Evolutionary conservation across 129 eudicot species (phyloP).

Genomic region (Centrapalus pauciflorus): DNA sequence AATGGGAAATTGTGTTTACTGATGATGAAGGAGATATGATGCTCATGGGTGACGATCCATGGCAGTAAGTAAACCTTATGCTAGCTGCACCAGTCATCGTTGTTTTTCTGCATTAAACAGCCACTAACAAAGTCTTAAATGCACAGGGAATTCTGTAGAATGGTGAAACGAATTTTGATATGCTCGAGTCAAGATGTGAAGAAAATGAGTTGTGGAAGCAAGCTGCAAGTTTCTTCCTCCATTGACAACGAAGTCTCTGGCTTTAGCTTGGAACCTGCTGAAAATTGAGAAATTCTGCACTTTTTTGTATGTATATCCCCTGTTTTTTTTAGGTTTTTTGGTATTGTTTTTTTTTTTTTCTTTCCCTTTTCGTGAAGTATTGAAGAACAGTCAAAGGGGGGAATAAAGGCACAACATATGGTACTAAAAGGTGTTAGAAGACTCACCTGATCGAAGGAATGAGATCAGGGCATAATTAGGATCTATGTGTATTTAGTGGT

Average conservation of each 20-base stretch:
- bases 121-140: background rate
- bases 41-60: conserved; percentile 95
- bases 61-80: conserved; percentile 62
- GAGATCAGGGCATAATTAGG: conserved; percentile 4
- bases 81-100: background rate
- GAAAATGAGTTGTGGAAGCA: conserved; percentile 65
- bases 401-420: conserved; percentile 23
- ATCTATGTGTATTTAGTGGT: conserved; percentile 12
- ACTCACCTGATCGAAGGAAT: background rate
- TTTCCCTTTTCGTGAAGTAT: background rate
- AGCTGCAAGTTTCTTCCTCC: conserved; percentile 39
- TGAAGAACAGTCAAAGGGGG: conserved; percentile 13
- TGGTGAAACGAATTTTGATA: conserved; percentile 62
- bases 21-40: conserved; percentile 96
- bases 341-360: conserved; percentile 11
- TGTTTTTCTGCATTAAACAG: background rate
- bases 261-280: conserved; percentile 44
- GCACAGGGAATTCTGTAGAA: conserved; percentile 66
- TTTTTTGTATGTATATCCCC: conserved; percentile 2
- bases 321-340: conserved; percentile 14
- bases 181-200: conserved; percentile 78
- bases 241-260: conserved; percentile 40
- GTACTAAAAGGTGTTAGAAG: background rate
- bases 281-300: conserved; percentile 2
- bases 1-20: conserved; percentile 84